phyloP scores from a whole-genome alignment of 2,329 filamentous ascomycete species.

The Neopestalotiopsis rosae region DNA sequence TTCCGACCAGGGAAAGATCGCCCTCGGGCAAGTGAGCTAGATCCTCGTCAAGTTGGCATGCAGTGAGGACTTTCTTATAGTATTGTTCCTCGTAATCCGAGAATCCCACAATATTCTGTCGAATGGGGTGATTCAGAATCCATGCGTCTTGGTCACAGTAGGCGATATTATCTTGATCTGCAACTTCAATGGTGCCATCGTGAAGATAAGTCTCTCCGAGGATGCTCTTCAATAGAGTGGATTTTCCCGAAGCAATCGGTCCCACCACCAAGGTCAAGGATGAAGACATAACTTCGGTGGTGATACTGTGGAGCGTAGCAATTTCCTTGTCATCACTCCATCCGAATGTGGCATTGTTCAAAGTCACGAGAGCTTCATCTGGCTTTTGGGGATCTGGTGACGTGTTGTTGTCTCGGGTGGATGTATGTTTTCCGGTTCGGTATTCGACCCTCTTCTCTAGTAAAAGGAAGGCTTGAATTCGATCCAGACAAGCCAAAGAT shows the following conservation, averaged over 20 bases:
- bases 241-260: constrained; percentile 51
- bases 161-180: constrained; percentile 32
- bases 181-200: constrained; percentile 31
- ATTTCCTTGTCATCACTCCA: background rate
- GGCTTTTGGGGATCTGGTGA: background rate
- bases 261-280: constrained; percentile 47
- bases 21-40: constrained; percentile 40
- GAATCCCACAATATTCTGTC: constrained; percentile 36
- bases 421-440: background rate
- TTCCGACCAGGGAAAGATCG: constrained; percentile 48
- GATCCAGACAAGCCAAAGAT: constrained; percentile 10
- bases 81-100: constrained; percentile 31
- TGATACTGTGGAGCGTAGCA: constrained; percentile 28
- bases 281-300: constrained; percentile 35
- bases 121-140: constrained; percentile 40
- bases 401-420: background rate
- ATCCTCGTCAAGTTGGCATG: constrained; percentile 33
- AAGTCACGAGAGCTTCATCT: background rate
- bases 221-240: constrained; percentile 46
- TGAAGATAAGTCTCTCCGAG: constrained; percentile 41
- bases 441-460: constrained; percentile 12
- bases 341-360: constrained; percentile 7
- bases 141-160: constrained; percentile 46
- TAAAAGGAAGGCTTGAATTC: constrained; percentile 15
- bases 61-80: constrained; percentile 27